phyloP scores from a whole-genome alignment of 225 moss, liverwort and hornwort species.

The Anthoceros angustus region DNA sequence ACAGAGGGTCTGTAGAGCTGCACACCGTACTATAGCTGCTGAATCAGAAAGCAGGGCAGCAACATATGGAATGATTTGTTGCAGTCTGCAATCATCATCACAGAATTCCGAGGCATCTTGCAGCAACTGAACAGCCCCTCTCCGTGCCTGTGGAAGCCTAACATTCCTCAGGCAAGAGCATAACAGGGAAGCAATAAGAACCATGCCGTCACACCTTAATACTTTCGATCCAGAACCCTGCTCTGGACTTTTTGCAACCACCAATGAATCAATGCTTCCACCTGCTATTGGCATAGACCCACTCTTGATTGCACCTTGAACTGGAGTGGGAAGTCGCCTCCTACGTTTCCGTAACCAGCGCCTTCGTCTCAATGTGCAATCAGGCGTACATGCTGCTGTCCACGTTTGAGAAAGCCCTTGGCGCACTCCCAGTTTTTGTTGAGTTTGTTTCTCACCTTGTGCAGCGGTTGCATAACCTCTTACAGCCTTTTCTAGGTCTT shows the following conservation, averaged over 20 bases:
- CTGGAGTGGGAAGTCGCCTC: slow-evolving; percentile 34
- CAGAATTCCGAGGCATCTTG: slow-evolving; percentile 74
- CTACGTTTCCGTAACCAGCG: slow-evolving; percentile 43
- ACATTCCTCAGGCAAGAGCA: slow-evolving; percentile 96
- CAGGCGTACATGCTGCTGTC: slow-evolving; percentile 22
- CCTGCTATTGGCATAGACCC: slow-evolving; percentile 6
- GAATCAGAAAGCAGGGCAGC: slow-evolving; percentile 77
- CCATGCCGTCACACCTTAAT: slow-evolving; percentile 81
- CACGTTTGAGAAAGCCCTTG: slow-evolving; percentile 22
- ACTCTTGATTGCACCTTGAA: slow-evolving; percentile 20
- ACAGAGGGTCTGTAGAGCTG: slow-evolving; percentile 85
- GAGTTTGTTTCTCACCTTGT: slow-evolving; percentile 17
- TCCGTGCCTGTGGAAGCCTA: slow-evolving; percentile 80
- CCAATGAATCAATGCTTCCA: slow-evolving; percentile 17
- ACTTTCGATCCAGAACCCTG: slow-evolving; percentile 12
- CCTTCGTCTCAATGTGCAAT: slow-evolving; percentile 39
- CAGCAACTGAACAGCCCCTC: slow-evolving; percentile 76
- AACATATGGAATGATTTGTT: slow-evolving; percentile 86
- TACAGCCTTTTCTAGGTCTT: slow-evolving; percentile 22
- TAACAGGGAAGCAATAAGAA: slow-evolving; percentile 74
- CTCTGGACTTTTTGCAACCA: slow-evolving; percentile 13
- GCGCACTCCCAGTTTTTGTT: slow-evolving; percentile 15
- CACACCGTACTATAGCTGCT: slow-evolving; percentile 91
- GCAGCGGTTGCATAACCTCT: slow-evolving; percentile 7
- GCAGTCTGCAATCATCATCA: slow-evolving; percentile 87